phyloP scores from a whole-genome alignment of 192 early-diverging fungal species.

The Dissophora ornata region DNA sequence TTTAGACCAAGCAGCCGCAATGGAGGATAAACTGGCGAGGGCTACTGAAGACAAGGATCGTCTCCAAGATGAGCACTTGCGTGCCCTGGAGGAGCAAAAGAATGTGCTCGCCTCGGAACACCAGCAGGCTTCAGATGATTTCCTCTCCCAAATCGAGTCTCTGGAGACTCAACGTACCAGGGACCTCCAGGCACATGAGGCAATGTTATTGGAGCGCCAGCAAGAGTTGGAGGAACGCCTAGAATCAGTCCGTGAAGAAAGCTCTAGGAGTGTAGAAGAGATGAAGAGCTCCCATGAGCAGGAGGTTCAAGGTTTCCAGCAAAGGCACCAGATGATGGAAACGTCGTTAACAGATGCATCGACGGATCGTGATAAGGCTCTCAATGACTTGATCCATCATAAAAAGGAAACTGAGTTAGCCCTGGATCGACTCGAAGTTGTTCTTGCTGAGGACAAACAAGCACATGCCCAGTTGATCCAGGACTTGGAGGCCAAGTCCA shows the following conservation, averaged over 20 bases:
- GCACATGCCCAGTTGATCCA: conserved; percentile 24
- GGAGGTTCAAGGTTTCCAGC: neutral
- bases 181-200: conserved; percentile 3
- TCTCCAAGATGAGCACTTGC: neutral
- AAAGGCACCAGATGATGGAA: conserved; percentile 4
- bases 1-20: conserved; percentile 4
- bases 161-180: neutral
- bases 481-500: conserved; percentile 35
- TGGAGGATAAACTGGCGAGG: neutral
- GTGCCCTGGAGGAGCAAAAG: conserved; percentile 14
- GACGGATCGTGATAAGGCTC: conserved; percentile 28
- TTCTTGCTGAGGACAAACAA: conserved; percentile 37
- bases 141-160: conserved; percentile 13
- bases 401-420: conserved; percentile 43
- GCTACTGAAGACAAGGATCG: neutral
- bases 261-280: neutral
- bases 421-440: conserved; percentile 38
- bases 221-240: conserved; percentile 2
- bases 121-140: neutral
- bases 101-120: conserved; percentile 1
- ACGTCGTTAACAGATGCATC: neutral
- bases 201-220: neutral
- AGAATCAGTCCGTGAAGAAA: neutral
- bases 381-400: conserved; percentile 31
- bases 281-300: conserved; percentile 2